A percentile compares a stretch with the other conserved stretches of the same genome.
Evolutionary conservation across 2,329 filamentous ascomycete species (phyloP).

Genomic region (Xenosphaeropsis pyriputrescens): DNA sequence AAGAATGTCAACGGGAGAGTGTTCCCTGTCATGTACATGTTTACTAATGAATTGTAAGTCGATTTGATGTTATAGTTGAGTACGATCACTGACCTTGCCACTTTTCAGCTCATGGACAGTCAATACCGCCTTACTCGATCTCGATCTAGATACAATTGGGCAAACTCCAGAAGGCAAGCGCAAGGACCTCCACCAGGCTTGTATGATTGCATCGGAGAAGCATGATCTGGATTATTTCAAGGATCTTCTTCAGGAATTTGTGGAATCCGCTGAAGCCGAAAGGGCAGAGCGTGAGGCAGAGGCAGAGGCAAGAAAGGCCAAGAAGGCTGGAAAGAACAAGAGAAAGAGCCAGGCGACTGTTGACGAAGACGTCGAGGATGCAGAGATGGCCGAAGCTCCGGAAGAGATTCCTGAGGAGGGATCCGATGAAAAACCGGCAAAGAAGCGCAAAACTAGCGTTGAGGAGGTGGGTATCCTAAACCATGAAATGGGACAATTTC

Average conservation of each 20-base stretch:
- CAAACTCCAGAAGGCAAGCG: constrained; percentile 61
- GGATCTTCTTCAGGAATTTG: constrained; percentile 54
- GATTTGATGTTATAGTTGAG: not conserved
- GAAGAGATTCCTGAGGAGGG: constrained; percentile 37
- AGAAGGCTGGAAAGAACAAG: constrained; percentile 34
- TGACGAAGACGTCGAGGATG: constrained; percentile 36
- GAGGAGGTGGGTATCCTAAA: constrained; percentile 51
- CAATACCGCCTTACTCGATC: constrained; percentile 67
- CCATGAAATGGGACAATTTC: not conserved
- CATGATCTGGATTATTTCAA: constrained; percentile 76
- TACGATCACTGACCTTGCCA: constrained; percentile 5
- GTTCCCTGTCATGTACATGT: constrained; percentile 89
- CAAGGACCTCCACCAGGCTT: constrained; percentile 68
- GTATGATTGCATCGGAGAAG: constrained; percentile 63
- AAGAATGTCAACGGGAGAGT: constrained; percentile 75
- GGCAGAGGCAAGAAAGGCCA: constrained; percentile 29
- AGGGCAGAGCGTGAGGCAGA: constrained; percentile 19
- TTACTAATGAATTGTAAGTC: constrained; percentile 94
- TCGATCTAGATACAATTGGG: constrained; percentile 60
- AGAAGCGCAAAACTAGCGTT: constrained; percentile 70
- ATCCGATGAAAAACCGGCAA: constrained; percentile 37
- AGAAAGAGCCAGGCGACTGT: constrained; percentile 25
- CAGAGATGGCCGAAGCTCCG: constrained; percentile 41
- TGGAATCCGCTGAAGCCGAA: constrained; percentile 48
- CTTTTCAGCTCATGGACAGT: constrained; percentile 69